Evolutionary conservation across 176 grass and related monocot species (phyloP), one percentile per base, ranked within the genome.

Genomic region (Avena insularis): DNA sequence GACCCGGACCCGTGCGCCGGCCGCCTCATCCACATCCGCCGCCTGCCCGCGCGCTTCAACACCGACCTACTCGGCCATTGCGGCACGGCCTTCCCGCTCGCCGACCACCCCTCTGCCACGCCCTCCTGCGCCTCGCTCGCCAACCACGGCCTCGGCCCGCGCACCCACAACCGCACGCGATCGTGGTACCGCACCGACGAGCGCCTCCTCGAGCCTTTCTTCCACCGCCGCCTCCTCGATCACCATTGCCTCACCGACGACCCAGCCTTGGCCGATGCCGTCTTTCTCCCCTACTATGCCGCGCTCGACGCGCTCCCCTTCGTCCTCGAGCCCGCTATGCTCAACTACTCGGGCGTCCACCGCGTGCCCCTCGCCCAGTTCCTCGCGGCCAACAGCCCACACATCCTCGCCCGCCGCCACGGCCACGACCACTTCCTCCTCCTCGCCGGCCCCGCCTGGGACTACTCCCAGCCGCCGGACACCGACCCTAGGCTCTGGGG

Each of bases 151-250:
- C 72, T 76, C 21, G 72, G 72, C 7, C 72, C 72, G 47, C 72
- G 14, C 72, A 76, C 72, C 23, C 72, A 76, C 72, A 76, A 76
- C 47, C 72, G 72, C 72, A 51, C 72, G 13, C 72, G 47, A 1
- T 76, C 72, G 0, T 76, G 72, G 72, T 53, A 17, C 72, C 72
- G 72, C 72, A 76, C 72, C 12, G 72, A 76, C 23, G 48, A 3
- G 21, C 72, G 72, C 72, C 47, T 76, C 48, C 72, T 76, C 72
- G 72, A 76, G 72, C 72, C 72, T 48, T 76, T 76, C 47, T 76
- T 76, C 72, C 72, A 76, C 72, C 72, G 72, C 47, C 72, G 72
- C 72, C 21, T 76, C 48, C 47, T 76, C 48, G 48, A 76, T 27
- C 48, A 50, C 23, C 6, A 0, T 13, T 76, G 72, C 72, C 47